A percentile compares a stretch with the other conserved stretches of the same genome.
Evolutionary conservation across 805 yeast genomes (phyloP).

Genomic region (Ogataea minuta): DNA sequence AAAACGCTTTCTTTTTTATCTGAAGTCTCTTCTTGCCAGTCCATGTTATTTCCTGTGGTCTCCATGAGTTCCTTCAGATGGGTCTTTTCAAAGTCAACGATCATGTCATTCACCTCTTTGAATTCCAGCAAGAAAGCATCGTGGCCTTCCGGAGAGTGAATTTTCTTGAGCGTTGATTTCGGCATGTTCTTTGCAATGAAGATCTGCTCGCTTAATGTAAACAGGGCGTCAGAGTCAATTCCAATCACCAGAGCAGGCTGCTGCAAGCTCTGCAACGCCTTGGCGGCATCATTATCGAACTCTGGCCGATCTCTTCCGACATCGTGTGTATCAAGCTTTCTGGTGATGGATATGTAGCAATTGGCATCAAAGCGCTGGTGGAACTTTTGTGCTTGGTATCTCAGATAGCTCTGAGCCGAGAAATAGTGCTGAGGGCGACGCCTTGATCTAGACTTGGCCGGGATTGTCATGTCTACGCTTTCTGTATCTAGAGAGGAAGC

Average conservation of each 20-base stretch:
- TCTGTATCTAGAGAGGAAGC: constrained; percentile 32
- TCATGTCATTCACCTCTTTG: constrained; percentile 68
- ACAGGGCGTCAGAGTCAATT: constrained; percentile 86
- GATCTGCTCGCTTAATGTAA: constrained; percentile 90
- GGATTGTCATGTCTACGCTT: constrained; percentile 6
- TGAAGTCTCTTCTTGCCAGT: constrained; percentile 43
- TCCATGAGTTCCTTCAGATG: constrained; percentile 60
- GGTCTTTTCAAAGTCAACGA: constrained; percentile 60
- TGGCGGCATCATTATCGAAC: constrained; percentile 38
- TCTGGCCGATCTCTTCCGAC: constrained; percentile 70
- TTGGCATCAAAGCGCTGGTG: constrained; percentile 91
- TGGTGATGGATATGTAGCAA: constrained; percentile 89
- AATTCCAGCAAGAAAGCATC: constrained; percentile 95
- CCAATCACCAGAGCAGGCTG: constrained; percentile 88
- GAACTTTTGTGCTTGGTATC: constrained; percentile 94
- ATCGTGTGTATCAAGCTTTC: constrained; percentile 95
- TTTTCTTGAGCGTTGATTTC: constrained; percentile 61
- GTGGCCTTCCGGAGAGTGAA: constrained; percentile 94
- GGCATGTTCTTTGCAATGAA: constrained; percentile 74
- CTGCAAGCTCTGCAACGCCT: constrained; percentile 55
- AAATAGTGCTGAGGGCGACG: constrained; percentile 60
- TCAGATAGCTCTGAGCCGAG: constrained; percentile 91
- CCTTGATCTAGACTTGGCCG: constrained; percentile 24
- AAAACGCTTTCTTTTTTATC: constrained; percentile 68
- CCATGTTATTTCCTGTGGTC: constrained; percentile 44